Base-by-base conservation (phyloP, 2,329 filamentous ascomycete species). In the Penicillium janthinellum region DNA sequence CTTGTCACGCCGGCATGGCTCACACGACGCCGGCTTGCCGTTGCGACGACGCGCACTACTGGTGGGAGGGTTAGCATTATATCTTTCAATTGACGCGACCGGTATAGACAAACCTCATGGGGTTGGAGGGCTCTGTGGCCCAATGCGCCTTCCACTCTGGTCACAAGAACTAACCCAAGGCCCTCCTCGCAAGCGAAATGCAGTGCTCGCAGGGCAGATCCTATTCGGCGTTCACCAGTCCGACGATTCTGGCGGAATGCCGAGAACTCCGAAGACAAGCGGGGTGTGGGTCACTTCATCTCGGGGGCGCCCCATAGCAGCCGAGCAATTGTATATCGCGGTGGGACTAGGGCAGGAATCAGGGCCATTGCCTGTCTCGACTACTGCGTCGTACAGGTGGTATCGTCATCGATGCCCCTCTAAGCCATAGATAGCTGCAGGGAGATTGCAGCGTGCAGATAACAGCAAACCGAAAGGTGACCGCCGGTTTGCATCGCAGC, bases 1-100 rank as follows among this genome's bases (percentile, higher is more conserved):
- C 61, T 75, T 73, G 42, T 70, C 65, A 49, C 65, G 69, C 8
- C 72, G 70, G 47, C 70, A 73, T 20, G 70, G 72, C 65, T 74
- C 72, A 48, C 71, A 74, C 20, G 72, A 73, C 14, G 72, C 68
- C 20, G 61, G 65, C 41, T 72, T 72, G 10, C 72, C 71, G 59
- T 74, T 74, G 5, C 68, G 67, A 48, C 70, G 69, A 17, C 68
- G 68, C 14, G 66, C 64, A 35, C 54, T 67, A 55, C 39, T 63
- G 35, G 31, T 15, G 7, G 50, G 25, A 31, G 10, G 12, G 17
- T 64, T 38, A 59, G 57, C 39, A 14, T 48, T 11, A 5, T 37
- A 15, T 5, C 11, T 44, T 52, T 8, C 35, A 5, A 38, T 28
- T 5, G 3, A 39, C n/a, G 0, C 6, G 14, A 25, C 2, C n/a